Conservation (phyloP, 345 rosid genomes). For the Lenwebbia sp. region DNA sequence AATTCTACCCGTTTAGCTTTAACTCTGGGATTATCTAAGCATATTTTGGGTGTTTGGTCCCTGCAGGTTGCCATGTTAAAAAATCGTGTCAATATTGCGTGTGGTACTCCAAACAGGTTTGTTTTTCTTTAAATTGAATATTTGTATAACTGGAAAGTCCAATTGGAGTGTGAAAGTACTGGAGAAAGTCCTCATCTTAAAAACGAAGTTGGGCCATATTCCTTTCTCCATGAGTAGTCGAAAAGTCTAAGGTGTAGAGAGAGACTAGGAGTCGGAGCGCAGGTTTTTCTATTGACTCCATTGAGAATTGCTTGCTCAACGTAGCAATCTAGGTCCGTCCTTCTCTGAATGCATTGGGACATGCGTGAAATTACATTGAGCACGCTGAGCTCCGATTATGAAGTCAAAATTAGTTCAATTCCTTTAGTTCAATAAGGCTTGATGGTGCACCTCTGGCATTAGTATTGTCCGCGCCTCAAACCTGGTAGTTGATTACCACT, state of each 20-base stretch:
- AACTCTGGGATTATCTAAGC: neutral
- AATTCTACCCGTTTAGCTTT: neutral
- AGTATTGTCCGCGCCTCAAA: neutral
- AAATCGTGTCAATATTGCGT: constrained; percentile 67
- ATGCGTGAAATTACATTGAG: neutral
- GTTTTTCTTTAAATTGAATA: neutral
- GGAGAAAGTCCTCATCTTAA: neutral
- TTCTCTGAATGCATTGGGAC: neutral
- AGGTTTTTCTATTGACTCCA: neutral
- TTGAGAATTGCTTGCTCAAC: neutral
- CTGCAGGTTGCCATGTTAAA: constrained; percentile 54
- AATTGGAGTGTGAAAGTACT: neutral
- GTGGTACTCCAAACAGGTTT: constrained; percentile 93
- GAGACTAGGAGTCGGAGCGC: neutral
- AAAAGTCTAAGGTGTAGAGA: neutral
- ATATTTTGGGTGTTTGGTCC: neutral
- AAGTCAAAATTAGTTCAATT: neutral
- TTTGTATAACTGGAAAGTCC: neutral
- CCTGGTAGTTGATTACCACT: neutral
- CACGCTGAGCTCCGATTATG: neutral
- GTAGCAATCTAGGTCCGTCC: neutral
- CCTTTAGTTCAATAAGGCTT: neutral
- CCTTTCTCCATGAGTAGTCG: neutral
- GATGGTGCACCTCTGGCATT: neutral
- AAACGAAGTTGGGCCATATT: neutral